Conservation (phyloP, 306 rosid species). For the Vigna unguiculata region DNA sequence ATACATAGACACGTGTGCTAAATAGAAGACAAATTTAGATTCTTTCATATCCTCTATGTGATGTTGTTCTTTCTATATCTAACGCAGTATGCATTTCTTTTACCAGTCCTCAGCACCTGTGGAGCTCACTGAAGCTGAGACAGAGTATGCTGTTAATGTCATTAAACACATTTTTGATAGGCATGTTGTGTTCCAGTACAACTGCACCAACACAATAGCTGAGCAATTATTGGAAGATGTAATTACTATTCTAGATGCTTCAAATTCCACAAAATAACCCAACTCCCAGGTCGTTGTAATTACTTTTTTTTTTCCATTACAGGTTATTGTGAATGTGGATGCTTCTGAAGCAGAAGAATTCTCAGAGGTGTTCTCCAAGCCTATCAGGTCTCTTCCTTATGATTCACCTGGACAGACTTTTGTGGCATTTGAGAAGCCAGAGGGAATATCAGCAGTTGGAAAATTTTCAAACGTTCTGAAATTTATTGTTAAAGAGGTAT, state of each 20-base stretch:
- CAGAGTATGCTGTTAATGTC: conserved; percentile 94
- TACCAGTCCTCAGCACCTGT: conserved; percentile 93
- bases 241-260: conserved; percentile 42
- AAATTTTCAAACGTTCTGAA: conserved; percentile 81
- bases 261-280: conserved; percentile 26
- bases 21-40: too few species aligned
- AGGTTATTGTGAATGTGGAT: conserved; percentile 87
- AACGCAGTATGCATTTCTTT: conserved; percentile 41
- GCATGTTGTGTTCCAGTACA: conserved; percentile 95
- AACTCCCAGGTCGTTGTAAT: conserved; percentile 40
- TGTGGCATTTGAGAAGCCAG: conserved; percentile 95
- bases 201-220: conserved; percentile 96
- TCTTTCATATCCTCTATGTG: conserved; percentile 27
- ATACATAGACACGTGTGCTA: neutral
- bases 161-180: conserved; percentile 90
- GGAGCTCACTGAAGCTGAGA: conserved; percentile 98
- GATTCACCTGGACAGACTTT: conserved; percentile 95
- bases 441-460: conserved; percentile 75
- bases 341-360: conserved; percentile 93
- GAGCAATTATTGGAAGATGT: conserved; percentile 94
- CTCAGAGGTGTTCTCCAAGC: conserved; percentile 73
- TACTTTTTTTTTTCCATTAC: conserved; percentile 45
- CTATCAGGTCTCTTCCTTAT: conserved; percentile 91
- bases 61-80: conserved; percentile 18
- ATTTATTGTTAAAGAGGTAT: conserved; percentile 92